These are phyloP conservation scores for Verbascum thapsus DNA, from an alignment of 257 asterid genomes.

Conservation along the genomic window DNA sequence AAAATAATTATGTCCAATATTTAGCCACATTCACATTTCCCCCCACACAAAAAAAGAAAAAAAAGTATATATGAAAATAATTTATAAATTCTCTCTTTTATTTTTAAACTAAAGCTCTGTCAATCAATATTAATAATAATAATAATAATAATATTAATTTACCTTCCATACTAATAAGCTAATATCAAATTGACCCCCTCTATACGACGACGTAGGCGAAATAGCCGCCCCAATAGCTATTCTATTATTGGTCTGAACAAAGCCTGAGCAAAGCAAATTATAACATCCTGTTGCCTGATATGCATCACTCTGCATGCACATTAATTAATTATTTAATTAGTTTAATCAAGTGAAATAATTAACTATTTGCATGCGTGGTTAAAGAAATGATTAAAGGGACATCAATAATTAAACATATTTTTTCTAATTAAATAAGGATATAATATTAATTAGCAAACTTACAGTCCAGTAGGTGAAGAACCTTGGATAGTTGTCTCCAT, in stretches of 20 bases:
- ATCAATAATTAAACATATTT: not conserved
- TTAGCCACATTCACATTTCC: constrained; percentile 8
- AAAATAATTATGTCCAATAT: constrained; percentile 46
- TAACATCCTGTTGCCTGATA: constrained; percentile 93
- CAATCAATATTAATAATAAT: not conserved
- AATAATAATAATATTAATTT: not conserved
- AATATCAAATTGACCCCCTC: constrained; percentile 89
- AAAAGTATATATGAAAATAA: not conserved
- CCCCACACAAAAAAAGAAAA: not conserved
- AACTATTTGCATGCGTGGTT: constrained; percentile 14
- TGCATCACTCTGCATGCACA: constrained; percentile 74
- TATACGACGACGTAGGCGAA: constrained; percentile 74
- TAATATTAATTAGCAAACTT: constrained; percentile 24
- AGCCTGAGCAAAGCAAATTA: constrained; percentile 95
- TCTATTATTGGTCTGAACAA: constrained; percentile 79
- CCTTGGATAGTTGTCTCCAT: constrained; percentile 85
- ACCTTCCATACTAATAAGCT: constrained; percentile 92
- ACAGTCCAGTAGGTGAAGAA: constrained; percentile 97
- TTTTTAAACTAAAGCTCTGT: too few species aligned
- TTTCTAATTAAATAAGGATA: not conserved
- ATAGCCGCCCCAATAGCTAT: constrained; percentile 96
- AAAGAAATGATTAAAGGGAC: constrained; percentile 21
- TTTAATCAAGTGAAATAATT: constrained; percentile 13
- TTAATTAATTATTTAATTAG: constrained; percentile 20
- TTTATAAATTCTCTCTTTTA: too few species aligned